Evolutionary conservation across 2,329 filamentous ascomycete genomes (phyloP), one percentile per base, ranked within the genome.

Genomic region (Alternaria postmessia): DNA sequence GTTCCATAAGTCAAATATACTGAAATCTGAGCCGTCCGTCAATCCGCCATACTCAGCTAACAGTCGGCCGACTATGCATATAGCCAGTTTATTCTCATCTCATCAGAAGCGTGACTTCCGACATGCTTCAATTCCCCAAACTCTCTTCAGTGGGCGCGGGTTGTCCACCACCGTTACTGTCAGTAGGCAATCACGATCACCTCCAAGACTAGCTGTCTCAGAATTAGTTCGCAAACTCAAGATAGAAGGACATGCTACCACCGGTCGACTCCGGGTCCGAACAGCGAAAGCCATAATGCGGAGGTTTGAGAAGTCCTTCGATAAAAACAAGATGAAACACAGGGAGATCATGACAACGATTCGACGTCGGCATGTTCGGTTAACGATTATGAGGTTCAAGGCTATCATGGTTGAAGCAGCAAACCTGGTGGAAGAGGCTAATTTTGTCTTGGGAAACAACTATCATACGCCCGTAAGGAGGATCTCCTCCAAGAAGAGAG

Each of bases 221-320:
- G 49, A 54, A 42, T 16, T 58, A 8, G 20, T 42, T 30, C 34
- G 22, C 11, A 22, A 43, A 12, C 46, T 59, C 24, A 34, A 42
- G 24, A 55, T 59, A n/a, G 28, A 41, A 20, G 44, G 39, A 32
- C 24, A 44, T n/a, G 22, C 28, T 36, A 46, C n/a, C 16, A 26
- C 34, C 41, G 52, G 46, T 7, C 39, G 44, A 14, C 57, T 59
- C 32, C n/a, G 57, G 28, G 38, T 46, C 18, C 52, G 57, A 26
- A 51, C 57, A 39, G 57, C 57, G 18, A 59, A 49, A 32, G 38
- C 36, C 14, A 51, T 59, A 55, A 7, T 26, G 26, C 39, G 46
- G 8, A 54, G 54, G 8, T n/a, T 59, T 16, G 26, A 34, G 5
- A 44, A 32, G 14, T 38, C 47, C 14, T 51, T 51, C 28, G 39